These are phyloP conservation scores for Soucietia sequanensis DNA, from an alignment of 805 yeast genomes.

Conservation along the genomic window DNA sequence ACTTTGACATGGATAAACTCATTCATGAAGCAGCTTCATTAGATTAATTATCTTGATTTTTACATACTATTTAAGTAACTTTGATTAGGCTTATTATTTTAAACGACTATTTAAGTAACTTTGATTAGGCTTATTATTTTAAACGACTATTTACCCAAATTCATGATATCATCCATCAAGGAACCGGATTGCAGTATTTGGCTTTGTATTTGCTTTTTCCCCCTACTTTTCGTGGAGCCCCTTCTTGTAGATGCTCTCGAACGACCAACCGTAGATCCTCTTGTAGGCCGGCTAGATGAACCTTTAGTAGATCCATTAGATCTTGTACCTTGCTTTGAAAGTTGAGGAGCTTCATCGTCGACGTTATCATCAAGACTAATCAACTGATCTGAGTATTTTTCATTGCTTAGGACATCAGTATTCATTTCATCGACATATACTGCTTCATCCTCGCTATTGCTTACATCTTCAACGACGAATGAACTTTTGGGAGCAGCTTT, in stretches of 20 bases:
- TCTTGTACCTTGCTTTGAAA: too few relatives aligned
- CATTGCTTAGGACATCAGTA: too few relatives aligned
- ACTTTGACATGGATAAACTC: slow-evolving; percentile 67
- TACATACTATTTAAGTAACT: too few relatives aligned
- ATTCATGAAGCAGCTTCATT: slow-evolving; percentile 72
- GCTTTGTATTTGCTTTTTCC: not conserved
- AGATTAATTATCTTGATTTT: slow-evolving; percentile 36
- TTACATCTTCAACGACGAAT: not conserved
- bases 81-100: slow-evolving; percentile 2
- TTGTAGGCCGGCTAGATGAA: too few relatives aligned
- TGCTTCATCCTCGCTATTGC: too few relatives aligned
- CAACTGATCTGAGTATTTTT: too few relatives aligned
- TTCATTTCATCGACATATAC: too few relatives aligned
- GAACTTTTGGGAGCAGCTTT: not conserved
- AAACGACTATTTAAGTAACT: too few relatives aligned
- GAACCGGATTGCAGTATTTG: not conserved
- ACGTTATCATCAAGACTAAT: too few relatives aligned
- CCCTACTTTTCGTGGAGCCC: not conserved
- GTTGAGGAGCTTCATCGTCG: too few relatives aligned
- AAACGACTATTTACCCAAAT: slow-evolving; percentile 8
- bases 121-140: slow-evolving; percentile 2
- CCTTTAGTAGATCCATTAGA: too few relatives aligned
- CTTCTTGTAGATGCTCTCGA: not conserved
- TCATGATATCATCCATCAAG: slow-evolving; percentile 12
- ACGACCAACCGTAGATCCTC: too few relatives aligned